Percentiles rank a stretch among this genome's conserved stretches.
These are phyloP conservation scores for Ambrosiella cleistominuta DNA, from an alignment of 2,329 filamentous ascomycete species.

Conservation along the genomic window DNA sequence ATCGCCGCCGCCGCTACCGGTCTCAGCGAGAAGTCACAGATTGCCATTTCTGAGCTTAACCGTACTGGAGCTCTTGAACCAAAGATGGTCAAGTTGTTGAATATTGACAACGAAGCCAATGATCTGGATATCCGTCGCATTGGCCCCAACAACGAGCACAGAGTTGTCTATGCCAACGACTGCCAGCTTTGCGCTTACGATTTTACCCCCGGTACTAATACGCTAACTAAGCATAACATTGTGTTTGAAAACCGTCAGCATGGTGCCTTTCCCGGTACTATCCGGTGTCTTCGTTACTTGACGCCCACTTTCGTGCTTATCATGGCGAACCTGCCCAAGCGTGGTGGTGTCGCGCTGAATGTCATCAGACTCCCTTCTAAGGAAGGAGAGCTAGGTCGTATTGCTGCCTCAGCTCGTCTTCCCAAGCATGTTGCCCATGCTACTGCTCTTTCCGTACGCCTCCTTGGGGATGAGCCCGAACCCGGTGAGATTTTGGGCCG, in stretches of 20 bases:
- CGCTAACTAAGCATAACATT: slow-evolving; percentile 29
- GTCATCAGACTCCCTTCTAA: slow-evolving; percentile 34
- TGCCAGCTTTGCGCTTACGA: slow-evolving; percentile 54
- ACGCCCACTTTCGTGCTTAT: slow-evolving; percentile 39
- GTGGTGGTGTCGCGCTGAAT: slow-evolving; percentile 38
- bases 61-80: slow-evolving; percentile 28
- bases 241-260: slow-evolving; percentile 30
- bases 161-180: slow-evolving; percentile 63
- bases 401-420: slow-evolving; percentile 3
- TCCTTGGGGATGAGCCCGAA: slow-evolving; percentile 32
- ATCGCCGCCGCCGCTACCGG: slow-evolving; percentile 67
- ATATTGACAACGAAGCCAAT: slow-evolving; percentile 37
- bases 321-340: slow-evolving; percentile 39
- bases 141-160: slow-evolving; percentile 42
- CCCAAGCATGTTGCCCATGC: slow-evolving; percentile 40
- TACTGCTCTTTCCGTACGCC: slow-evolving; percentile 59
- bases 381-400: slow-evolving; percentile 13
- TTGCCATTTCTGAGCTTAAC: slow-evolving; percentile 60
- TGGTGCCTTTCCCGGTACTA: slow-evolving; percentile 28
- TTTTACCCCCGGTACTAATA: slow-evolving; percentile 28
- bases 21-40: slow-evolving; percentile 55
- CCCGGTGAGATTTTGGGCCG: slow-evolving; percentile 31
- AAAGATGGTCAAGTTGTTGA: slow-evolving; percentile 31
- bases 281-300: slow-evolving; percentile 42
- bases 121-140: slow-evolving; percentile 52